phyloP scores from a whole-genome alignment of 1,139 yeast genomes.

The Candida sanyaensis region DNA sequence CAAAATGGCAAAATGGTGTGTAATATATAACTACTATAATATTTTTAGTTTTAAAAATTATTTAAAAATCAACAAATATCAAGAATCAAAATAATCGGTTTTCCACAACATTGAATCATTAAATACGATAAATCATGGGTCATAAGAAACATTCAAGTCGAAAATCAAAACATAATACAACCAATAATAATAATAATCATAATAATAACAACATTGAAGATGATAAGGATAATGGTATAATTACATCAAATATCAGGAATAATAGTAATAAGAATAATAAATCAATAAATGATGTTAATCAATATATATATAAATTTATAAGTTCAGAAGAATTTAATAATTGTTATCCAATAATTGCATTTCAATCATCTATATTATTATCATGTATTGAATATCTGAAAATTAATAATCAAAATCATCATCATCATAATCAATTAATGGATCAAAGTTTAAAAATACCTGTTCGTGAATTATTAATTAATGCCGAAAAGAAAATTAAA shows the following conservation, averaged over 20 bases:
- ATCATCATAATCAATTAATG: too few relatives aligned
- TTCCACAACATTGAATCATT: too few relatives aligned
- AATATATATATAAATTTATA: conserved; percentile 2
- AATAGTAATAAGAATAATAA: too few relatives aligned
- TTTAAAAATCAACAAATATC: too few relatives aligned
- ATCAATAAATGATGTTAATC: not conserved
- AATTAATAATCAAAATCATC: too few relatives aligned
- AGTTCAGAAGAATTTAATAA: conserved; percentile 5
- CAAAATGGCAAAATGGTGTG: too few relatives aligned
- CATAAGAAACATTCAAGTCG: conserved; percentile 1
- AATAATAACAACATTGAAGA: too few relatives aligned
- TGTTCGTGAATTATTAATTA: not conserved
- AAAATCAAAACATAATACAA: not conserved
- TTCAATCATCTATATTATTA: conserved; percentile 8
- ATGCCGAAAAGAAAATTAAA: conserved; percentile 1
- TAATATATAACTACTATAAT: not conserved
- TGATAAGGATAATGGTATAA: too few relatives aligned
- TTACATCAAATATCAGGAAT: too few relatives aligned
- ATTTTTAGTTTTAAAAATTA: too few relatives aligned
- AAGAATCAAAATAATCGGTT: too few relatives aligned
- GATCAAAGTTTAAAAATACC: not conserved
- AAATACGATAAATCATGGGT: not conserved
- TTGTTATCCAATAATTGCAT: conserved; percentile 8
- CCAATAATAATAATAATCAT: not conserved
- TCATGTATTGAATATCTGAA: conserved; percentile 3